Evolutionary conservation across 768 basidiomycete species (phyloP), one percentile per base, ranked within the genome.

Genomic region (Russula sp.): DNA sequence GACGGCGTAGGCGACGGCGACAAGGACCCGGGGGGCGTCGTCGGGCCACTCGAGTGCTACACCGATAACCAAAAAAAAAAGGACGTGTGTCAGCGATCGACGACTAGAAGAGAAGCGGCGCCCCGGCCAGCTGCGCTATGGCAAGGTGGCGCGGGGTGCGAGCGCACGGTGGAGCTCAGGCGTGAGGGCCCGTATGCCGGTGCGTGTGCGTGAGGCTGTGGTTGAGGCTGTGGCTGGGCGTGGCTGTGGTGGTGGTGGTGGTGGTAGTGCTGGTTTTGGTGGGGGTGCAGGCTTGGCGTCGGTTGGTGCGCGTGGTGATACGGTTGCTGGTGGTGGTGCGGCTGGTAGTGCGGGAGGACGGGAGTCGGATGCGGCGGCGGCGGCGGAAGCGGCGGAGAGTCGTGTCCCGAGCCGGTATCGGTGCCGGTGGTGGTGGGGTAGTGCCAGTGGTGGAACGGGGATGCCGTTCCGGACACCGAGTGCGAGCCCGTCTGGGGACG

Each of bases 391-490:
- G 62, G 62, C 8, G 62, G 65, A 5, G 57, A 47, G 22, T 67
- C 61, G 10, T 58, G 65, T 51, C 39, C 61, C 13, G n/a, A 22
- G 1, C 34, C 35, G 14, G 20, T 35, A 11, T 39, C 11, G 13
- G 31, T 14, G 14, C 13, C 40, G 31, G 42, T 20, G 31, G 55
- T 35, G 20, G 45, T n/a, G 2, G 56, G 70, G 37, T 77, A 72
- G 42, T 73, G 71, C 31, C 73, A 72, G 64, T 75, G 70, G 65
- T 75, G 73, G 9, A 79, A 76, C 32, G 82, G 82, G 59, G 78
- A 81, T 5, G 81, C 74, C 2, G 82, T 78, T 8, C 82, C 83
- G 6, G 83, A 83, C 40, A 79, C 76, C 9, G 81, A 78, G 55
- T 76, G 75, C 31, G 80, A 79, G 60, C 67, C 67, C 58, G 77